Base-by-base conservation (phyloP, 2,329 filamentous ascomycete genomes). In the Sphaerulina populicola region DNA sequence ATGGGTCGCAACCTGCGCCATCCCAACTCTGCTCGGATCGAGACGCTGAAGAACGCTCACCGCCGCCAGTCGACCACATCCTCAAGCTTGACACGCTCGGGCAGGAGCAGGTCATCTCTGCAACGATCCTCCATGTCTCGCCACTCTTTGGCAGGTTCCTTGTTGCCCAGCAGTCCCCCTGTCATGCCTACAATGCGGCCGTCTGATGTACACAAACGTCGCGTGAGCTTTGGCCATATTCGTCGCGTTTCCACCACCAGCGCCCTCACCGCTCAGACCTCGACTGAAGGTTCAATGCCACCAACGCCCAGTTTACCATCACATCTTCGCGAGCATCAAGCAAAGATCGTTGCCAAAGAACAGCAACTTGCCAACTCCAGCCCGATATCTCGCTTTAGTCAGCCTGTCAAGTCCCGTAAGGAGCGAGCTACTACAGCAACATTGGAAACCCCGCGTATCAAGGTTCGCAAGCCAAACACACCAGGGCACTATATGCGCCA, bases 401-500 rank as follows among this genome's bases (percentile, higher is more conserved):
- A 64, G 35, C 56, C 60, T 7, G 49, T 68, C 35, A 62, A 62
- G 30, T 68, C 65, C 5, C 62, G 63, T 37, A 70, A 70, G 44
- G 66, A 69, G 53, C 64, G 63, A 46, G 37, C 27, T 23, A 27
- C 37, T 9, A 55, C 55, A 7, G 39, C 51, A 7, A 52, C 54
- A n/a, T 49, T 60, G 12, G 59, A 62, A 37, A 60, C 62, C 9
- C 64, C 65, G 30, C 61, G 60, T 9, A 64, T 65, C 56, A 68
- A 62, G 46, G 58, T 60, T 6, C 64, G 67, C 44, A 77, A 66
- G 56, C 53, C 64, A 15, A 70, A 64, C 65, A 74, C 65, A 40
- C 73, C 72, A 1, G 74, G 71, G 49, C 72, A 77, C 36, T 72
- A 74, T 43, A 83, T 81, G 69, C 83, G 80, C 60, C 88, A 89